Evolutionary conservation across 2,329 filamentous ascomycete species (phyloP).

Genomic region (Xylariaceae sp.): DNA sequence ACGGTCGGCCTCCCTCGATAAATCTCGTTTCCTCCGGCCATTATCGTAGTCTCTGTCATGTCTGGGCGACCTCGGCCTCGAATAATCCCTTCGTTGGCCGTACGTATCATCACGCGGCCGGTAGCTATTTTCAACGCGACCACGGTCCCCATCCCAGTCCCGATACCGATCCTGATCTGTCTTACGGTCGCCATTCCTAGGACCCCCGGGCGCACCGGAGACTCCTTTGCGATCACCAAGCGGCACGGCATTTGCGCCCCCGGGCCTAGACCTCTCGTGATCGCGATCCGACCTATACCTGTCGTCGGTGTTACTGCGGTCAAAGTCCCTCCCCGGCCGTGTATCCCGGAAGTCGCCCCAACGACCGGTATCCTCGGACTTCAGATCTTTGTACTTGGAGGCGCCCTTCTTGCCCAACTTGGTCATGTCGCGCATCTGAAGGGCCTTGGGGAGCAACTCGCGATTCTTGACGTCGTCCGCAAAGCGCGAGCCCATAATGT

Average conservation of each 20-base stretch:
- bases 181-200: constrained; percentile 35
- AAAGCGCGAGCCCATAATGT: constrained; percentile 81
- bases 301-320: constrained; percentile 53
- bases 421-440: constrained; percentile 91
- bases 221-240: constrained; percentile 57
- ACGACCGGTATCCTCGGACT: constrained; percentile 81
- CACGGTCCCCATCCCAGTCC: constrained; percentile 27
- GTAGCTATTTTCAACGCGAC: constrained; percentile 32
- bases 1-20: constrained; percentile 50
- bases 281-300: constrained; percentile 63
- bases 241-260: constrained; percentile 66
- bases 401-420: constrained; percentile 89
- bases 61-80: constrained; percentile 52
- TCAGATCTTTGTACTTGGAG: constrained; percentile 84
- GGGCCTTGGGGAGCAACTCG: constrained; percentile 79
- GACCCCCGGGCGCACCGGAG: constrained; percentile 35
- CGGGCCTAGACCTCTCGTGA: constrained; percentile 43
- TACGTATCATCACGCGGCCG: constrained; percentile 34
- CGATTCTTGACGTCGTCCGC: constrained; percentile 79
- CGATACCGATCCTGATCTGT: constrained; percentile 27
- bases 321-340: constrained; percentile 38
- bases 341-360: constrained; percentile 67
- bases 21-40: constrained; percentile 54
- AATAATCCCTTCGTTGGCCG: constrained; percentile 37
- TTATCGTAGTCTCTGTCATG: constrained; percentile 42